phyloP scores from a whole-genome alignment of 768 basidiomycete genomes.

The Boletus speciosus region DNA sequence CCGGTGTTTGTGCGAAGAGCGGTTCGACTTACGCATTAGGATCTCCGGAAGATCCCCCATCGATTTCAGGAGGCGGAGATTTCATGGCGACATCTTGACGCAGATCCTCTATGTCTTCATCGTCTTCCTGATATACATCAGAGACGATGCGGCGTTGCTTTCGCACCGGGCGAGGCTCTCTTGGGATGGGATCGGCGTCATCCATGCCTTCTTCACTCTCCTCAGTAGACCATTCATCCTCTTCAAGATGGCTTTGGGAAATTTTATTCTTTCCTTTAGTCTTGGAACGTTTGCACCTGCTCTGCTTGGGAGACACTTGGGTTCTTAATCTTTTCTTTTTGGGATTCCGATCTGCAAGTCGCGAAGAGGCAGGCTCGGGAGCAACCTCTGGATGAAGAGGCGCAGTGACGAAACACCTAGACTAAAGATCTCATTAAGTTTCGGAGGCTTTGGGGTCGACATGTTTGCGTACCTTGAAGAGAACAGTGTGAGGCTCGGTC shows the following conservation, averaged over 20 bases:
- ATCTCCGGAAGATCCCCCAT: neutral
- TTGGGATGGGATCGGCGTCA: conserved; percentile 7
- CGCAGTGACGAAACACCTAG: conserved; percentile 39
- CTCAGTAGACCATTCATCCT: conserved; percentile 22
- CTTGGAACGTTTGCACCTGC: conserved; percentile 35
- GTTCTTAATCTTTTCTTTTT: conserved; percentile 22
- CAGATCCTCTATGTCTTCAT: conserved; percentile 14
- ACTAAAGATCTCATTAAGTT: conserved; percentile 27
- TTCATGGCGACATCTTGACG: conserved; percentile 18
- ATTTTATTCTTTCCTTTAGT: conserved; percentile 37
- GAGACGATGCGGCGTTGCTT: conserved; percentile 28
- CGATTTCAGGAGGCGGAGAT: conserved; percentile 1
- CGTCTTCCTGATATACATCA: conserved; percentile 27
- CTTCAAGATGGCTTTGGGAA: conserved; percentile 24
- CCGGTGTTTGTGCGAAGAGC: neutral
- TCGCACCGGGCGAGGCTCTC: conserved; percentile 29
- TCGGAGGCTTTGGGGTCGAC: neutral
- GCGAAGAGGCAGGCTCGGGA: conserved; percentile 14
- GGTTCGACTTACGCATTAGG: conserved; percentile 3
- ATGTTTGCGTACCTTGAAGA: conserved; percentile 63
- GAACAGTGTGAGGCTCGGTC: conserved; percentile 75
- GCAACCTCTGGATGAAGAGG: conserved; percentile 20
- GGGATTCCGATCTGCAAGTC: neutral
- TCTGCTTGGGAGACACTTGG: conserved; percentile 6
- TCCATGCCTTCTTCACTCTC: conserved; percentile 17